phyloP scores from a whole-genome alignment of 2,329 filamentous ascomycete species.

The Aureobasidium vineae region DNA sequence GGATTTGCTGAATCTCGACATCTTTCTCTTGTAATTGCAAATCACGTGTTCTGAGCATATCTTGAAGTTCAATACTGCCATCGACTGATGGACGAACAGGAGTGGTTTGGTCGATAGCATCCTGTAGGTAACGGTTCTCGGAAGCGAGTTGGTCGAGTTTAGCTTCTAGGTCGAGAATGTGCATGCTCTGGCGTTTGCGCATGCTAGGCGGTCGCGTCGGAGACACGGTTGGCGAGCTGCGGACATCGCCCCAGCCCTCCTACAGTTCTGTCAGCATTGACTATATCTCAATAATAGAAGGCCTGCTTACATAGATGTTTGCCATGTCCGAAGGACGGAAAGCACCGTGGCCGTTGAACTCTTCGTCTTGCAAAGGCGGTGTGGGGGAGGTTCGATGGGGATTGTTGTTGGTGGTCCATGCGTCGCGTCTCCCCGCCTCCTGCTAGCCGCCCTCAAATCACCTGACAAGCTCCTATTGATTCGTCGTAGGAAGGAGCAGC shows the following conservation, averaged over 20 bases:
- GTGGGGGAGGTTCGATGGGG: constrained; percentile 46
- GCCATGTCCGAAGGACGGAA: constrained; percentile 81
- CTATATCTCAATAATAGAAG: no score
- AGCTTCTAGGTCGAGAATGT: constrained; percentile 83
- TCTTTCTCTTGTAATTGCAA: constrained; percentile 76
- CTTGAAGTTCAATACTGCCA: constrained; percentile 49
- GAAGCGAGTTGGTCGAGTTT: constrained; percentile 78
- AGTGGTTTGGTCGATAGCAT: constrained; percentile 49
- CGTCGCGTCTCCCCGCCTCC: constrained; percentile 49
- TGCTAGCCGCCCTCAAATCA: constrained; percentile 69
- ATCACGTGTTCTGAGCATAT: constrained; percentile 63
- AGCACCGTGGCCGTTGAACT: constrained; percentile 59
- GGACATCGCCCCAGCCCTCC: constrained; percentile 93
- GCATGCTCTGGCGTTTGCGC: constrained; percentile 96
- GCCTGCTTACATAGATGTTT: constrained; percentile 90
- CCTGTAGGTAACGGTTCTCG: constrained; percentile 77
- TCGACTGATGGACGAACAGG: constrained; percentile 54
- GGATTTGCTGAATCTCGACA: constrained; percentile 79
- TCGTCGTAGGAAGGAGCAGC: constrained; percentile 70
- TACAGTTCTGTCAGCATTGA: constrained; percentile 47
- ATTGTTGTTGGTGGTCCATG: constrained; percentile 41
- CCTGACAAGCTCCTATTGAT: constrained; percentile 67
- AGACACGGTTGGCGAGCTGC: constrained; percentile 76
- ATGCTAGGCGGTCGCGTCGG: constrained; percentile 93
- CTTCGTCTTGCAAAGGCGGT: constrained; percentile 61